Evolutionary conservation across 371 early-diverging fungal genomes (phyloP).

Genomic region (Polyrhizophydium stewartii): DNA sequence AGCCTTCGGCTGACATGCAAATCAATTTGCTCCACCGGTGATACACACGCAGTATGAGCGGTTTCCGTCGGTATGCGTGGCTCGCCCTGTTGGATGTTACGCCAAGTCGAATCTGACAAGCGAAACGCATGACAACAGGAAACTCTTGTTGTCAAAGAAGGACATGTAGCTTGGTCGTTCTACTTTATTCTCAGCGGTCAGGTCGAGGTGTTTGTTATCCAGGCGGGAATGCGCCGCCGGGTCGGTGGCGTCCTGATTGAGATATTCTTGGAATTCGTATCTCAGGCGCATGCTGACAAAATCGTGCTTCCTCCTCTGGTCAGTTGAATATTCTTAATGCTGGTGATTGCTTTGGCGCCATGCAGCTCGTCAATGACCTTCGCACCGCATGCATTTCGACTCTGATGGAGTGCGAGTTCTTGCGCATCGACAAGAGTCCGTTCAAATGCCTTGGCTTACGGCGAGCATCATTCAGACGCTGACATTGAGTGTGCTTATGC

Average conservation of each 20-base stretch:
- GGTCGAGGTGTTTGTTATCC: slow-evolving; percentile 17
- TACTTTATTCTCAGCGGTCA: slow-evolving; percentile 30
- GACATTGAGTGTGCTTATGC: no score
- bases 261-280: background rate
- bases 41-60: background rate
- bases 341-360: slow-evolving; percentile 22
- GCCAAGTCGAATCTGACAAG: no score
- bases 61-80: background rate
- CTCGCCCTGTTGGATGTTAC: no score
- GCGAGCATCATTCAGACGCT: no score
- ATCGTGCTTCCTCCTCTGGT: no score
- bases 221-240: background rate
- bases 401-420: slow-evolving; percentile 10
- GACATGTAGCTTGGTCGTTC: slow-evolving; percentile 14
- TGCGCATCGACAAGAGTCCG: slow-evolving; percentile 11
- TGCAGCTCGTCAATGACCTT: background rate
- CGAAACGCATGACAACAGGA: no score
- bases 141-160: slow-evolving; percentile 22
- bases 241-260: background rate
- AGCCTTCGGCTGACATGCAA: no score
- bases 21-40: no score
- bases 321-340: slow-evolving; percentile 20
- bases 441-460: no score
- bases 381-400: slow-evolving; percentile 14
- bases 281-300: no score